Evolutionary conservation across 2,329 filamentous ascomycete genomes (phyloP).

Genomic region (Clarireedia sp.): DNA sequence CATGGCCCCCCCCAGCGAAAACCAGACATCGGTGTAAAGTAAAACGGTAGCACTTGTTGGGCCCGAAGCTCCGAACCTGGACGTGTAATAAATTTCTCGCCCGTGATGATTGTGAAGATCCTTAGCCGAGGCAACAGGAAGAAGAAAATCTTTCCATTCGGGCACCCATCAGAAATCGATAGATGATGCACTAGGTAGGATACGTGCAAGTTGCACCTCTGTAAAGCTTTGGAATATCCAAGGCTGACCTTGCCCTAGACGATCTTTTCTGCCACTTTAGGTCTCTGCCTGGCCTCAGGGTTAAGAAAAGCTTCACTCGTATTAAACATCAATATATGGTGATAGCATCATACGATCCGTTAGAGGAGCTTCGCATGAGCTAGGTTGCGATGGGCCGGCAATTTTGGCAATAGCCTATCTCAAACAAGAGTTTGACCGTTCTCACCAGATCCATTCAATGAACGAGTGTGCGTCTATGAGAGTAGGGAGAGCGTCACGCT

Average conservation of each 20-base stretch:
- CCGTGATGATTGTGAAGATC: slow-evolving; percentile 2
- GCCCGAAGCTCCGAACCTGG: neutral
- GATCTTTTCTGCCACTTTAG: no score
- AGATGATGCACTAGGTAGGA: neutral
- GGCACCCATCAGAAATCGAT: neutral
- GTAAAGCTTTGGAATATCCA: neutral
- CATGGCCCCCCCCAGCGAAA: neutral
- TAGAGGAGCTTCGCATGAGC: neutral
- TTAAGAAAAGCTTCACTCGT: no score
- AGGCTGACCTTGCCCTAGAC: no score
- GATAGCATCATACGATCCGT: neutral
- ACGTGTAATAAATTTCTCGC: neutral
- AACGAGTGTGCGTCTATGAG: no score
- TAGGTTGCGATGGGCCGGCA: neutral
- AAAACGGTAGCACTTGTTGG: neutral
- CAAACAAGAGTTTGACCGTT: neutral
- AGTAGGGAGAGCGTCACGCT: slow-evolving; percentile 1
- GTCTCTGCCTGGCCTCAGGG: no score
- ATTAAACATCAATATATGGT: neutral
- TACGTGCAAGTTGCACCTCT: neutral
- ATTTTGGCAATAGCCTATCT: neutral
- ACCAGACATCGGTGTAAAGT: neutral
- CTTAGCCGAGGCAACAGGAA: neutral
- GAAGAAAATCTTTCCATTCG: neutral
- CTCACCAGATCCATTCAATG: no score